Conservation (phyloP, 2,329 filamentous ascomycete species). For the Aspergillus sp. region DNA sequence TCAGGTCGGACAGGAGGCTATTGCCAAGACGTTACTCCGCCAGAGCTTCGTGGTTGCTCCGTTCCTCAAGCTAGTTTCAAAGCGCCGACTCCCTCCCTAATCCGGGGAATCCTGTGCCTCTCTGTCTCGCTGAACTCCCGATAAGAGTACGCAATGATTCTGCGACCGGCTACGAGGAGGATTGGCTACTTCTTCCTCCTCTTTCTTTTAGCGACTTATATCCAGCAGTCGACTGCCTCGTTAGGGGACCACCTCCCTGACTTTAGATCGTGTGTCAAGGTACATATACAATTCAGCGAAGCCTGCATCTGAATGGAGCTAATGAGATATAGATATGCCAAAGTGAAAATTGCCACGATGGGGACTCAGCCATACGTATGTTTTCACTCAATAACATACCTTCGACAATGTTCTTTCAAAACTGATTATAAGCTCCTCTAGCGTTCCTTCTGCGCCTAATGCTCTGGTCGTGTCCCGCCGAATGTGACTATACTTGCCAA, state of each 20-base stretch:
- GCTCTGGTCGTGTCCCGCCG: conserved; percentile 85
- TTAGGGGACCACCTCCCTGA: conserved; percentile 81
- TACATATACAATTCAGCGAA: conserved; percentile 44
- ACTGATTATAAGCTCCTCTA: conserved; percentile 39
- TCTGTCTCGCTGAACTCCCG: neutral
- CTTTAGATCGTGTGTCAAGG: conserved; percentile 83
- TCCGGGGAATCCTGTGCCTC: neutral
- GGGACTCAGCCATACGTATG: conserved; percentile 71
- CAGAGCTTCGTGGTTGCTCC: conserved; percentile 5
- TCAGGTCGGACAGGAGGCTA: neutral
- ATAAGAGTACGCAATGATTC: conserved; percentile 28
- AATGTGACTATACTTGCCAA: conserved; percentile 98
- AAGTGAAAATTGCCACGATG: conserved; percentile 72
- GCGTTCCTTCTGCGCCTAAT: conserved; percentile 82
- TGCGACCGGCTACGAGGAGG: conserved; percentile 20
- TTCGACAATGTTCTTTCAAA: conserved; percentile 5
- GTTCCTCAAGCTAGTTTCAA: neutral
- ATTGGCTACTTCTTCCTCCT: conserved; percentile 29
- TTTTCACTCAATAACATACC: conserved; percentile 13
- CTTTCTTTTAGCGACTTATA: conserved; percentile 32
- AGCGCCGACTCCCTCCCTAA: neutral
- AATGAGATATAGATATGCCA: conserved; percentile 65
- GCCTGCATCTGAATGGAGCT: neutral
- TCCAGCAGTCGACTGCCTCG: conserved; percentile 61
- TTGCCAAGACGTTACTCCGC: conserved; percentile 17